These are phyloP conservation scores for Pythium rishiriense DNA, from an alignment of 352 stramenopile species.

Conservation along the genomic window DNA sequence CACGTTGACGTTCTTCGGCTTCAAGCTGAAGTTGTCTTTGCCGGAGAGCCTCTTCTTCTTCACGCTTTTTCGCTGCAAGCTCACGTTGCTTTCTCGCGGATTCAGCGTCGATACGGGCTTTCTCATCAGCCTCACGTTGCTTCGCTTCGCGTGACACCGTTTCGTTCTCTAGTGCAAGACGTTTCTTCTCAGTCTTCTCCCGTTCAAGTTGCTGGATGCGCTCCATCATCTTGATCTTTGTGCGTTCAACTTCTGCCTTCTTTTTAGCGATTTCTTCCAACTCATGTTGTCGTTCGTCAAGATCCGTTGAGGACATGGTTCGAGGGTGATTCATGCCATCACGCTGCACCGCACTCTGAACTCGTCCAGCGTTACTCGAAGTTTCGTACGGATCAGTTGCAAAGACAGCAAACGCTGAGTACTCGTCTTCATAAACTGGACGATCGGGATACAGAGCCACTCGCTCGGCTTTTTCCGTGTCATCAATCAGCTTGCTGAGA, in stretches of 20 bases:
- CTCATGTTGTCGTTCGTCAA: conserved; percentile 34
- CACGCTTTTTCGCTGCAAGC: conserved; percentile 14
- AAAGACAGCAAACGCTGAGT: conserved; percentile 72
- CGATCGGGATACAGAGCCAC: conserved; percentile 61
- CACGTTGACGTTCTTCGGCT: conserved; percentile 12
- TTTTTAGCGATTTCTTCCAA: conserved; percentile 58
- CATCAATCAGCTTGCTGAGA: conserved; percentile 71
- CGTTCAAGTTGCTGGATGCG: conserved; percentile 35
- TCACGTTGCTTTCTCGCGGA: conserved; percentile 12
- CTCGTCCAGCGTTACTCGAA: neutral
- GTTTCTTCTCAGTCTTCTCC: conserved; percentile 50
- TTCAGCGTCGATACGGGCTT: conserved; percentile 21
- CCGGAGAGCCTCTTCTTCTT: conserved; percentile 24
- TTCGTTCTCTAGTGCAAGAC: conserved; percentile 4
- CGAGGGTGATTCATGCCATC: conserved; percentile 3
- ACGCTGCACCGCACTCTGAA: conserved; percentile 10
- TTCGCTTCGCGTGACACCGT: conserved; percentile 8
- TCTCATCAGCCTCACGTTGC: conserved; percentile 47
- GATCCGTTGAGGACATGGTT: neutral
- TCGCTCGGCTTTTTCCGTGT: conserved; percentile 57
- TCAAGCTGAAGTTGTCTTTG: conserved; percentile 16
- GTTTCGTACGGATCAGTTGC: conserved; percentile 26
- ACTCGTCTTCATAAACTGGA: conserved; percentile 60
- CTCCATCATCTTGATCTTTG: conserved; percentile 55
- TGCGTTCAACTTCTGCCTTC: conserved; percentile 58